Percentiles rank a stretch among this genome's conserved stretches.
phyloP scores from a whole-genome alignment of 176 grass and related monocot genomes.

The Carex cristatella region DNA sequence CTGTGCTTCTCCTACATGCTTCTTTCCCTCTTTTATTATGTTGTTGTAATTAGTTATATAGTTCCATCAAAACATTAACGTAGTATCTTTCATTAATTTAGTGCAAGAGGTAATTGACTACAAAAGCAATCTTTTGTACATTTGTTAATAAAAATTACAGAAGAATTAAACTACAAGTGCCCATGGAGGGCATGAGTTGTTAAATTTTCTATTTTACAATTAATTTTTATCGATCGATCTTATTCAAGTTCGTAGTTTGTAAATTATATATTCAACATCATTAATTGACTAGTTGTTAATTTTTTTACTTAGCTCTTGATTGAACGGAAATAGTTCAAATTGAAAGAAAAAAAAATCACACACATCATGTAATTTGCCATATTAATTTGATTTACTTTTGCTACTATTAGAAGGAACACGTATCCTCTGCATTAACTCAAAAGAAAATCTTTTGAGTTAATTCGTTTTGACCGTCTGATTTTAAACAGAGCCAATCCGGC shows the following conservation, averaged over 20 bases:
- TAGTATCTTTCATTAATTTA: conserved; percentile 3
- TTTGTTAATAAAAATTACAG: background rate
- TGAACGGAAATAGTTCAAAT: background rate
- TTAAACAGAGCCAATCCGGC: too few species aligned
- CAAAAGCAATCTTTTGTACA: background rate
- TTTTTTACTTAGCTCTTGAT: background rate
- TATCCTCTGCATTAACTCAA: too few species aligned
- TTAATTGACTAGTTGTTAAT: background rate
- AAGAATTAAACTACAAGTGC: too few species aligned
- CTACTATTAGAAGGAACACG: background rate
- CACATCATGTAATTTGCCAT: background rate
- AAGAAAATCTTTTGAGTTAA: too few species aligned
- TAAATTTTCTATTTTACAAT: background rate
- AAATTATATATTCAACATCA: background rate
- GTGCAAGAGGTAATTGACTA: background rate
- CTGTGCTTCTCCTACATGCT: conserved; percentile 21
- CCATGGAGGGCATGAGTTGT: too few species aligned
- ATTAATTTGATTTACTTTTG: background rate
- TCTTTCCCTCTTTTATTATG: background rate
- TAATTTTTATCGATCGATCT: background rate
- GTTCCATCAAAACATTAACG: conserved; percentile 2
- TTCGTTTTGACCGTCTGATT: too few species aligned
- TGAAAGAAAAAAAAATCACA: background rate
- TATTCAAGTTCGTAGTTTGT: background rate
- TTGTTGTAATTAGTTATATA: background rate